phyloP scores from a whole-genome alignment of 805 yeast species.

The Lachancea fermentati region DNA sequence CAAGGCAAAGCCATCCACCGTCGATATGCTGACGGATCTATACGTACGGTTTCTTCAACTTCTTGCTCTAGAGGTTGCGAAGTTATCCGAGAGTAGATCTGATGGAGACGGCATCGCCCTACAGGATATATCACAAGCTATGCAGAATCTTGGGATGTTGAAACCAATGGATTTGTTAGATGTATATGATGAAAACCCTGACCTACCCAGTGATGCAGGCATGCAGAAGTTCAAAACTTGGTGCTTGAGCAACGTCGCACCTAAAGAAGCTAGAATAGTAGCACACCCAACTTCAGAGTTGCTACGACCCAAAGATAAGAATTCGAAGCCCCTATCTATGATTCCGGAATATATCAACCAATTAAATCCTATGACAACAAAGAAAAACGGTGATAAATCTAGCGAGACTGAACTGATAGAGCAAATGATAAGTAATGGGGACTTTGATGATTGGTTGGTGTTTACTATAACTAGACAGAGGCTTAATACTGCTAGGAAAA shows the following conservation, averaged over 20 bases:
- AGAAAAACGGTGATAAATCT: constrained; percentile 11
- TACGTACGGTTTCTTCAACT: constrained; percentile 57
- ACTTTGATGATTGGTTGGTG: constrained; percentile 35
- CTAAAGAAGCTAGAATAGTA: constrained; percentile 38
- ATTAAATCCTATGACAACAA: constrained; percentile 12
- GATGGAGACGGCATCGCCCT: constrained; percentile 40
- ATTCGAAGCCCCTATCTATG: constrained; percentile 21
- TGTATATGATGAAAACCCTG: constrained; percentile 43
- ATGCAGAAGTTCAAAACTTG: constrained; percentile 49
- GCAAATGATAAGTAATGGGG: constrained; percentile 28
- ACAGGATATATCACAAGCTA: constrained; percentile 68
- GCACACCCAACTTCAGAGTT: constrained; percentile 32
- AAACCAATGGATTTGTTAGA: constrained; percentile 54
- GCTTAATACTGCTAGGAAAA: constrained; percentile 20
- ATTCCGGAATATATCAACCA: constrained; percentile 32
- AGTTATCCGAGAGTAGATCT: constrained; percentile 44
- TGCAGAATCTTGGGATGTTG: constrained; percentile 56
- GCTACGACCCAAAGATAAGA: constrained; percentile 14
- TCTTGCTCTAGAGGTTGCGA: constrained; percentile 45
- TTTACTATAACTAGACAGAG: constrained; percentile 29
- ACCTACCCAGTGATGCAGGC: constrained; percentile 42
- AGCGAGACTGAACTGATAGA: constrained; percentile 25
- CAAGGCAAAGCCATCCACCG: constrained; percentile 59
- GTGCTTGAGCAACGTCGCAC: constrained; percentile 42
- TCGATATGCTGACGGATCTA: constrained; percentile 75